Evolutionary conservation across 495 filamentous ascomycete species (phyloP), one percentile per base, ranked within the genome.

Genomic region (Penicillium arizonense): DNA sequence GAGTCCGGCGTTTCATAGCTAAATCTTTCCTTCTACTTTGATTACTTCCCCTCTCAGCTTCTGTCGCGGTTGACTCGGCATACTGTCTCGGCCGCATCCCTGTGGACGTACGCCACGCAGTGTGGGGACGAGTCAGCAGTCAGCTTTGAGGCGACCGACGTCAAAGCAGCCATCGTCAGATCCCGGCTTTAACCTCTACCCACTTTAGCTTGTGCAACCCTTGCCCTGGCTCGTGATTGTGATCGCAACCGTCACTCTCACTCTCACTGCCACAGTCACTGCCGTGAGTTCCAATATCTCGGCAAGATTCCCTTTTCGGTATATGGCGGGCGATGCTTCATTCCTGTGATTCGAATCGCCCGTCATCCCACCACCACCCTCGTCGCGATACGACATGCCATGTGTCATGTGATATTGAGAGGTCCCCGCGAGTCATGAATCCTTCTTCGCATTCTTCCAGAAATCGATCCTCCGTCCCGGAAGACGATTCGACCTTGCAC

Each of bases 281-380:
- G 18, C 35, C 33, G 21, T 28, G 32, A 14, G 23, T 53, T 50
- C 36, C n/a, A 35, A 48, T 10, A 20, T 23, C 30, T 48, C 41
- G 38, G 42, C 9, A 7, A 20, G 32, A 37, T 24, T 47, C 5
- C 14, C 37, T 35, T 28, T 37, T 26, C 14, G 16, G 18, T 43
- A 16, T 41, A 65, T 63, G 63, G 47, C 56, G 56, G 62, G 53
- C 56, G 43, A 65, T 63, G 59, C 52, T 57, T 39, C 45, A 55
- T 63, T 53, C 47, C 30, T 39, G 48, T 35, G 40, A 13, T 13
- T 12, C 36, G 38, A 42, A 43, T 47, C 47, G 41, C 36, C 55
- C 52, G 11, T 50, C 54, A 39, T 40, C 49, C 42, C 43, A 53
- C 39, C n/a, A 14, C 52, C 21, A 21, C 34, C 37, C 38, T 24